Base-by-base conservation (phyloP, 2,329 filamentous ascomycete genomes). In the Neophaeococcomyces aloes region DNA sequence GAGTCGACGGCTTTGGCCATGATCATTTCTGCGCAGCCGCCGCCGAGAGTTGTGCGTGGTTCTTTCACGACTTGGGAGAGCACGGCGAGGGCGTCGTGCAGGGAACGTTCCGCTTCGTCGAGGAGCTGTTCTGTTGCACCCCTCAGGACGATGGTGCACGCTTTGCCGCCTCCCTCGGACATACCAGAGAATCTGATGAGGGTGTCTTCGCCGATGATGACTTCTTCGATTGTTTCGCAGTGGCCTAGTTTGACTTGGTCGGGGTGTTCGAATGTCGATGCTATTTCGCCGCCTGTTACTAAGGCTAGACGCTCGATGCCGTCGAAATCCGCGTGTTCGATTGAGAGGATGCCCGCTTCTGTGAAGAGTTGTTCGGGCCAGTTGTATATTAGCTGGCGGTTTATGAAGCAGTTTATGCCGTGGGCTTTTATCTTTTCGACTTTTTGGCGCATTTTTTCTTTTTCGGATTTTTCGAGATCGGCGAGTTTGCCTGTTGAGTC, bases 381-480 rank as follows among this genome's bases (percentile, higher is more conserved):
- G 75, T 98, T 98, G 76, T 98, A 98, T 69, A 98, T 98, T 52
- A 98, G 79, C 66, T 98, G 91, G 56, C 91, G 76, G 76, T 98
- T 98, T 66, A 98, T 94, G 67, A 98, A 98, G 74, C 91, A 96
- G 76, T 98, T 98, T 70, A 98, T 95, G 47, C 91, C 91, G 61
- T 98, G 91, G 36, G 86, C 77, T 77, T 96, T 98, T 71, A 98
- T 98, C 67, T 86, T 89, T 52, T 98, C 91, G 35, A 98, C 91
- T 76, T 98, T 98, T 53, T 85, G 83, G 75, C 88, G 93, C 91
- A 98, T 98, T 80, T 96, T 96, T 59, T 98, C 91, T 59, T 86
- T 83, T 72, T 96, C 91, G 4, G 91, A 91, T 75, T 93, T 94
- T 67, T 98, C 91, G 43, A 98, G 74, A 59, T 98, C 91, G n/a